Conservation (phyloP, 805 yeast species). For the Isabelozyma heimii region DNA sequence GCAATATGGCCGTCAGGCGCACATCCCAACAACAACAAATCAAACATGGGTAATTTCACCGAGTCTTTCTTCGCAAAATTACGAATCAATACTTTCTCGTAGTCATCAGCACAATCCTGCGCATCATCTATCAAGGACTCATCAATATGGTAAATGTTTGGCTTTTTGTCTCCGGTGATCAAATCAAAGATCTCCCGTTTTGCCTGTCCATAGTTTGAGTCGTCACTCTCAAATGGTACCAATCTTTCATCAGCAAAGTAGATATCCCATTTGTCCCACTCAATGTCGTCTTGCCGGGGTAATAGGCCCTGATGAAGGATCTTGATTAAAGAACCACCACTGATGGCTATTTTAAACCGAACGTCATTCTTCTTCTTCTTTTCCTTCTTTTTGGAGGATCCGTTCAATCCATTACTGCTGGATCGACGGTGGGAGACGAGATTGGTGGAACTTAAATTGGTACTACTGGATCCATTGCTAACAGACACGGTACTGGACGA, state of each 20-base stretch:
- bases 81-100: slow-evolving; percentile 80
- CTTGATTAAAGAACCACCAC: slow-evolving; percentile 89
- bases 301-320: slow-evolving; percentile 85
- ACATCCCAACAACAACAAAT: slow-evolving; percentile 86
- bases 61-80: slow-evolving; percentile 96
- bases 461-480: not conserved
- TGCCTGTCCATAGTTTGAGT: slow-evolving; percentile 88
- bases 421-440: slow-evolving; percentile 7
- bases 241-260: slow-evolving; percentile 95
- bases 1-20: slow-evolving; percentile 99
- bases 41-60: slow-evolving; percentile 93
- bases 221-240: slow-evolving; percentile 79
- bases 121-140: slow-evolving; percentile 72
- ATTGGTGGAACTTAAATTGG: slow-evolving; percentile 1
- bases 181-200: slow-evolving; percentile 77
- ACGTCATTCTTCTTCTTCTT: slow-evolving; percentile 56
- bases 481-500: slow-evolving; percentile 8
- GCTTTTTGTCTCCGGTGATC: slow-evolving; percentile 53
- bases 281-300: slow-evolving; percentile 64
- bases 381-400: slow-evolving; percentile 28
- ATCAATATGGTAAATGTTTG: slow-evolving; percentile 81
- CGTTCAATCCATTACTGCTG: slow-evolving; percentile 10
- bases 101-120: slow-evolving; percentile 90
- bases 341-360: slow-evolving; percentile 84
- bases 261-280: slow-evolving; percentile 94